Percentiles rank a stretch among this genome's conserved stretches.
These are phyloP conservation scores for Trichoderma breve DNA, from an alignment of 2,329 filamentous ascomycete genomes.

Conservation along the genomic window DNA sequence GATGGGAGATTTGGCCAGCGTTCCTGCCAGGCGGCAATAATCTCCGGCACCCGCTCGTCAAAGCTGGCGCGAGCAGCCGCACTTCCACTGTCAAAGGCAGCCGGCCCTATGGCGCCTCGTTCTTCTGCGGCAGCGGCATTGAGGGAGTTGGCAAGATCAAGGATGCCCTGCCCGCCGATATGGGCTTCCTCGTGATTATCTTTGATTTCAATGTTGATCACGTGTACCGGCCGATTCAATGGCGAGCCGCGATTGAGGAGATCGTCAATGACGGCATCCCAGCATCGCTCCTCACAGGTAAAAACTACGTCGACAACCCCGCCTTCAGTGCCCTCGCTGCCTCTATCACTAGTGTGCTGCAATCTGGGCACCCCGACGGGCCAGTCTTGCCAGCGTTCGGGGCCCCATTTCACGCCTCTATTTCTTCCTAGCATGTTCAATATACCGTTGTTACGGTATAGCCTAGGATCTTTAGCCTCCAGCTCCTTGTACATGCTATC, in stretches of 20 bases:
- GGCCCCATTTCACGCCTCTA: slow-evolving; percentile 86
- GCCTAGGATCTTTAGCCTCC: slow-evolving; percentile 74
- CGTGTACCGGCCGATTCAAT: slow-evolving; percentile 89
- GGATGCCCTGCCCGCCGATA: slow-evolving; percentile 84
- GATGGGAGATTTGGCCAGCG: slow-evolving; percentile 88
- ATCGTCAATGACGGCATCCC: slow-evolving; percentile 96
- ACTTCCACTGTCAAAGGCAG: slow-evolving; percentile 67
- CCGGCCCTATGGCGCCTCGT: slow-evolving; percentile 61
- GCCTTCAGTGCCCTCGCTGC: slow-evolving; percentile 76
- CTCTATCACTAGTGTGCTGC: slow-evolving; percentile 72
- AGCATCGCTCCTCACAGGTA: slow-evolving; percentile 96
- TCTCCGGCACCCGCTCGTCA: slow-evolving; percentile 89
- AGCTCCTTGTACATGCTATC: slow-evolving; percentile 92
- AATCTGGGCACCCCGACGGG: slow-evolving; percentile 78
- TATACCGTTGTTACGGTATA: slow-evolving; percentile 90
- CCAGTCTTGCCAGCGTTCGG: slow-evolving; percentile 98
- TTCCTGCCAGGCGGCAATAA: slow-evolving; percentile 91
- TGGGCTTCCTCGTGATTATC: slow-evolving; percentile 97
- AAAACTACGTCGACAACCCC: slow-evolving; percentile 93
- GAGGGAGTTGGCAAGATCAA: slow-evolving; percentile 82
- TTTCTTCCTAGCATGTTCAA: slow-evolving; percentile 96
- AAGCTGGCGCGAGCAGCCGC: slow-evolving; percentile 71
- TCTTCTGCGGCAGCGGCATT: slow-evolving; percentile 80
- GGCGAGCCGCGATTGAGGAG: slow-evolving; percentile 80
- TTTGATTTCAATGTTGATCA: slow-evolving; percentile 97